Percentiles rank a stretch among this genome's conserved stretches.
Evolutionary conservation across 768 basidiomycete genomes (phyloP).

Genomic region (Kwoniella mangroviensis): DNA sequence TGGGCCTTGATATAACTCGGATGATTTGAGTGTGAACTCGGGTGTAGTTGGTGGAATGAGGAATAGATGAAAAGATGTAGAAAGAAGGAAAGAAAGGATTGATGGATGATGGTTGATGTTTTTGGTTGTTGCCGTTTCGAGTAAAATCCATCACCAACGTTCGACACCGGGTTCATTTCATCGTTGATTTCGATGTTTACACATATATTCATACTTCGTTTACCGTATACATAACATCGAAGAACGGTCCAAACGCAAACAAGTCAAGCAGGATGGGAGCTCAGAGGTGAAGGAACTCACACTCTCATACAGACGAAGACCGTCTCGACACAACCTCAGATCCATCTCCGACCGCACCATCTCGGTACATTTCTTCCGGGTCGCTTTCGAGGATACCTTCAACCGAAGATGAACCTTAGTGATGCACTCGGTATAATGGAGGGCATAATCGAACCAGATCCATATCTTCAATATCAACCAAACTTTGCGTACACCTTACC

Average conservation of each 20-base stretch:
- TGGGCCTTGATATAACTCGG: neutral
- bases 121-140: neutral
- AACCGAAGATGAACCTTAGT: neutral
- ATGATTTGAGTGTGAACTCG: too few species aligned
- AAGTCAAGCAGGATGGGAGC: neutral
- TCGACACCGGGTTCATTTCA: too few species aligned
- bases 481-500: slow-evolving; percentile 85
- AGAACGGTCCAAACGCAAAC: neutral
- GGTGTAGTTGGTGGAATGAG: neutral
- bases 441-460: slow-evolving; percentile 62
- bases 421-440: slow-evolving; percentile 5
- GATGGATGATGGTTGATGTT: neutral
- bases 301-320: neutral
- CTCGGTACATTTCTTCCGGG: too few species aligned
- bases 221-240: neutral
- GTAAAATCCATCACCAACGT: neutral
- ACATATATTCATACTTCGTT: too few species aligned
- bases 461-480: slow-evolving; percentile 78
- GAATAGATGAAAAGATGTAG: neutral
- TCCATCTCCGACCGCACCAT: too few species aligned
- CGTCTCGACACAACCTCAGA: too few species aligned
- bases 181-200: too few species aligned
- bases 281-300: neutral
- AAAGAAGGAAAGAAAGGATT: neutral
- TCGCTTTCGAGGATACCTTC: too few species aligned